Evolutionary conservation across 179 eudicot species (phyloP).

Genomic region (Sideroxylon spinosum): DNA sequence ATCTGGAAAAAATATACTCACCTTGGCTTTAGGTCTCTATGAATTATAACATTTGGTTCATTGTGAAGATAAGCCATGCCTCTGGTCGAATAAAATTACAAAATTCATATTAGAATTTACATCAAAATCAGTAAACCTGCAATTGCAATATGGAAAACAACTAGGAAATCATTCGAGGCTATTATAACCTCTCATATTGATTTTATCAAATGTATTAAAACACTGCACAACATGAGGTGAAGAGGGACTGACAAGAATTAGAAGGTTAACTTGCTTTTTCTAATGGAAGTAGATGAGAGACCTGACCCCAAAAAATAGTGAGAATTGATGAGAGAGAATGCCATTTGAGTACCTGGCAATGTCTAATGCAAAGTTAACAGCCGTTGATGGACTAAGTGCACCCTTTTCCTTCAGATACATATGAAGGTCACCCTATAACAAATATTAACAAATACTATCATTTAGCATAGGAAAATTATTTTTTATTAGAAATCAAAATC

Average conservation of each 20-base stretch:
- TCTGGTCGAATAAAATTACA: constrained; percentile 38
- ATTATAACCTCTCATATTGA: background rate
- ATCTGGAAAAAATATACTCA: constrained; percentile 27
- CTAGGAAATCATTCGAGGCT: background rate
- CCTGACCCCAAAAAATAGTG: background rate
- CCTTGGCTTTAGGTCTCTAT: constrained; percentile 97
- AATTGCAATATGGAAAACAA: constrained; percentile 1
- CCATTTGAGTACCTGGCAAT: constrained; percentile 69
- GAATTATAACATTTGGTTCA: constrained; percentile 93
- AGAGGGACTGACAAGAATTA: background rate
- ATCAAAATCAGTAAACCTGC: constrained; percentile 7
- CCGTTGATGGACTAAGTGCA: constrained; percentile 75
- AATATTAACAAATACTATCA: background rate
- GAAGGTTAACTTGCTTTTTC: background rate
- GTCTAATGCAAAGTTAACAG: constrained; percentile 86
- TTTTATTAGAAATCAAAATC: background rate
- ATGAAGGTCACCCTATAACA: constrained; percentile 86
- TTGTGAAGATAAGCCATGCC: constrained; percentile 98
- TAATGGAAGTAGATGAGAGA: background rate
- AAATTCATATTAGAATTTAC: constrained; percentile 17
- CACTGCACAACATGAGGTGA: background rate
- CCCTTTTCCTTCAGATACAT: constrained; percentile 87
- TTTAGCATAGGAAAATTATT: constrained; percentile 14
- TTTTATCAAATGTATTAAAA: background rate
- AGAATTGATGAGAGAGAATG: background rate